Percentiles rank a stretch among this genome's conserved stretches.
Conservation (phyloP, 768 basidiomycete genomes). For the Lactarius hatsudake region DNA sequence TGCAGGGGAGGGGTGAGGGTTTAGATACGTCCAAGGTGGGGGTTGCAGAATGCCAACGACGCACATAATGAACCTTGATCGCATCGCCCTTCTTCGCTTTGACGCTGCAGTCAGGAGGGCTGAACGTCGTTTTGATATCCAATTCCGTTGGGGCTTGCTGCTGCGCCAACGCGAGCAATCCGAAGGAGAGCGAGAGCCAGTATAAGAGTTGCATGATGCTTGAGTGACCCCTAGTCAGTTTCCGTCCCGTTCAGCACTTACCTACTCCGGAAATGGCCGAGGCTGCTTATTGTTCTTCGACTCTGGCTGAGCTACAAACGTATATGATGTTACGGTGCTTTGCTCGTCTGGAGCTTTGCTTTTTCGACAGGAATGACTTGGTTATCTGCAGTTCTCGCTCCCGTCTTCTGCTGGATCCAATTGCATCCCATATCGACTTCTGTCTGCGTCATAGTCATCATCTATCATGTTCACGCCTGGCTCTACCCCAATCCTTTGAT, state of each 20-base stretch:
- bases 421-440: conserved; percentile 12
- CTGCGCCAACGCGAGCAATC: conserved; percentile 45
- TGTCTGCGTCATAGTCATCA: not conserved
- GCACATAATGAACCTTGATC: conserved; percentile 77
- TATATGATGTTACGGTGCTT: not conserved
- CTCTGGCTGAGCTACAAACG: not conserved
- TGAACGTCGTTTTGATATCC: conserved; percentile 56
- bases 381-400: not conserved
- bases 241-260: too few species aligned
- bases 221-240: not conserved
- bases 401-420: conserved; percentile 8
- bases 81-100: conserved; percentile 60
- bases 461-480: conserved; percentile 14
- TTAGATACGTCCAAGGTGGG: not conserved
- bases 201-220: conserved; percentile 50
- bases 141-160: conserved; percentile 52
- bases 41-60: conserved; percentile 31
- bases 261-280: conserved; percentile 5
- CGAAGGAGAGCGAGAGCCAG: conserved; percentile 49
- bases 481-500: conserved; percentile 23
- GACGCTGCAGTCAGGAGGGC: conserved; percentile 53
- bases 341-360: not conserved
- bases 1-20: conserved; percentile 34
- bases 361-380: not conserved
- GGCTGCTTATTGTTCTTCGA: conserved; percentile 4